Conservation (phyloP, 306 rosid genomes). For the Lathyrus tuberosus region DNA sequence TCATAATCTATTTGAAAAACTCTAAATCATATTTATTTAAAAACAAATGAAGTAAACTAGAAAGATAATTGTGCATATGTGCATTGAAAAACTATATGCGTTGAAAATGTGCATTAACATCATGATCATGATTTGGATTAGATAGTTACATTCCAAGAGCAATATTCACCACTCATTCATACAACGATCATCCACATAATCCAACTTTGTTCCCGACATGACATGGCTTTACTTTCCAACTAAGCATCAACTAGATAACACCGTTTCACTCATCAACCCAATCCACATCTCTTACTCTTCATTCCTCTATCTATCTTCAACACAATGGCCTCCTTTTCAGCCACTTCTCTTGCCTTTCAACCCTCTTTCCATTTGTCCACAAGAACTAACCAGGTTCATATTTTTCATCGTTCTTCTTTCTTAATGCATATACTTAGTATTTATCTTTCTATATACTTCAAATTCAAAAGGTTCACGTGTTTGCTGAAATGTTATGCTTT, state of each 20-base stretch:
- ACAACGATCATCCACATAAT: neutral
- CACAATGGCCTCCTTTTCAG: constrained; percentile 67
- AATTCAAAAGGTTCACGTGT: neutral
- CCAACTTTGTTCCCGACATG: neutral
- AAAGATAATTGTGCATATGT: too few species aligned
- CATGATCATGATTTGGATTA: constrained; percentile 23
- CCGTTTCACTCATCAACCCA: constrained; percentile 34
- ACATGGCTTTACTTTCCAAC: constrained; percentile 40
- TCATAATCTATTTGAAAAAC: too few species aligned
- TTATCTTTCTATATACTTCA: neutral
- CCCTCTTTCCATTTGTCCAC: constrained; percentile 43
- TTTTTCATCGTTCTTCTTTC: neutral
- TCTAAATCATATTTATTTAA: too few species aligned
- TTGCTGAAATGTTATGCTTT: neutral
- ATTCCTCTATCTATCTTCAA: constrained; percentile 31
- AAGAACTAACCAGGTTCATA: constrained; percentile 44
- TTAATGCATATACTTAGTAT: neutral
- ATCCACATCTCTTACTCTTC: constrained; percentile 33
- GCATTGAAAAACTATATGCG: too few species aligned
- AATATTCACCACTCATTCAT: constrained; percentile 36
- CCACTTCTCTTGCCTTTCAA: constrained; percentile 50
- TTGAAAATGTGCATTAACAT: too few species aligned
- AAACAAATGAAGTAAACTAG: too few species aligned
- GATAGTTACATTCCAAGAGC: constrained; percentile 1
- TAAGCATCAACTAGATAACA: constrained; percentile 13